Percentiles rank a stretch among this genome's conserved stretches.
phyloP scores from a whole-genome alignment of 305 asterid species.

The Fraxinus platypoda region DNA sequence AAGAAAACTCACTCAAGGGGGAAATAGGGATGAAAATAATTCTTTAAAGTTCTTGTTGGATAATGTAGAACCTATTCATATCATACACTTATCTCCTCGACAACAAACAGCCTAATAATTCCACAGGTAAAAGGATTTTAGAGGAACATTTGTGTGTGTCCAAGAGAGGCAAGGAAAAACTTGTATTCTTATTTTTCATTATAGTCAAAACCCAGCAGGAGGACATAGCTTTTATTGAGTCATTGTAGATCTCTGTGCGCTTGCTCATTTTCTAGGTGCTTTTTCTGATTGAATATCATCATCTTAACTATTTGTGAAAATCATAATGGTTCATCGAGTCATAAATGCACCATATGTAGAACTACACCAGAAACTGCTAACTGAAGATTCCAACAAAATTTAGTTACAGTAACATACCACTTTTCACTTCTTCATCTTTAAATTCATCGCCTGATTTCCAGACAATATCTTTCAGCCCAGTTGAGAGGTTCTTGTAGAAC shows the following conservation, averaged over 20 bases:
- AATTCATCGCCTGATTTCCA: conserved; percentile 70
- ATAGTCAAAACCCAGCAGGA: background rate
- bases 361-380: background rate
- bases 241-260: background rate
- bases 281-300: background rate
- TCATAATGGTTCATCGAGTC: background rate
- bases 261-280: background rate
- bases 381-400: background rate
- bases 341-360: background rate
- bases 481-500: conserved; percentile 81
- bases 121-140: background rate
- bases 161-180: background rate
- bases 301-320: background rate
- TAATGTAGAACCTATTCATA: background rate
- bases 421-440: conserved; percentile 37
- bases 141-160: background rate
- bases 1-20: background rate
- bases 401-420: conserved; percentile 26
- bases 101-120: background rate
- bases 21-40: background rate
- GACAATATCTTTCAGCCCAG: conserved; percentile 91
- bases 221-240: background rate
- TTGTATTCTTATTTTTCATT: background rate
- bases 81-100: background rate
- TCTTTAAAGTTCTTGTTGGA: background rate